phyloP scores from a whole-genome alignment of 2,329 filamentous ascomycete genomes.

The Trichoderma sp. region DNA sequence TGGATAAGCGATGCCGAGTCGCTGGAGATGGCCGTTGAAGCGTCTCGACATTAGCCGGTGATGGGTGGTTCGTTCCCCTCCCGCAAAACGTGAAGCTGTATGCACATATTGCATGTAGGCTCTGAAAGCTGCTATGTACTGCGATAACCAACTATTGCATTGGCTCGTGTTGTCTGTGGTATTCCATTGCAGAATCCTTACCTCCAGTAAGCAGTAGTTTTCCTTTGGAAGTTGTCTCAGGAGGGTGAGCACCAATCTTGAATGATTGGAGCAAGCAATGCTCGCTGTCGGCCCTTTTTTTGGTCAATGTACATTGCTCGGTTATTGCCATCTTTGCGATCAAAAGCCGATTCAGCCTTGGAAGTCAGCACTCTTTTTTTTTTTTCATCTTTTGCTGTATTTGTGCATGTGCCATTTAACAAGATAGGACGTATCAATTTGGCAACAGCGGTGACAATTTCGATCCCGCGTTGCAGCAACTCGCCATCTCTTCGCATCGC shows the following conservation, averaged over 20 bases:
- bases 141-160: background rate
- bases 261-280: constrained; percentile 13
- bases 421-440: background rate
- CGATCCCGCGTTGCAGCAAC: background rate
- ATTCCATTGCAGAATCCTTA: background rate
- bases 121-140: background rate
- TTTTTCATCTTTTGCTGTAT: background rate
- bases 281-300: constrained; percentile 24
- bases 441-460: background rate
- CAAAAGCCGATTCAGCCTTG: background rate
- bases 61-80: background rate
- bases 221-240: background rate
- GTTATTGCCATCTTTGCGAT: background rate
- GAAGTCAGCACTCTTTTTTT: background rate
- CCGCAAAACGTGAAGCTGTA: background rate
- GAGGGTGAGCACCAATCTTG: background rate
- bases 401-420: background rate
- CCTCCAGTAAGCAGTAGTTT: background rate
- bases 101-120: background rate
- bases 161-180: background rate
- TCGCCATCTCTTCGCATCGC: background rate
- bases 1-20: background rate
- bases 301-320: constrained; percentile 12
- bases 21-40: constrained; percentile 1
- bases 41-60: constrained; percentile 5